Conservation (phyloP, 2,329 filamentous ascomycete species). For the Trichoderma hamatum region DNA sequence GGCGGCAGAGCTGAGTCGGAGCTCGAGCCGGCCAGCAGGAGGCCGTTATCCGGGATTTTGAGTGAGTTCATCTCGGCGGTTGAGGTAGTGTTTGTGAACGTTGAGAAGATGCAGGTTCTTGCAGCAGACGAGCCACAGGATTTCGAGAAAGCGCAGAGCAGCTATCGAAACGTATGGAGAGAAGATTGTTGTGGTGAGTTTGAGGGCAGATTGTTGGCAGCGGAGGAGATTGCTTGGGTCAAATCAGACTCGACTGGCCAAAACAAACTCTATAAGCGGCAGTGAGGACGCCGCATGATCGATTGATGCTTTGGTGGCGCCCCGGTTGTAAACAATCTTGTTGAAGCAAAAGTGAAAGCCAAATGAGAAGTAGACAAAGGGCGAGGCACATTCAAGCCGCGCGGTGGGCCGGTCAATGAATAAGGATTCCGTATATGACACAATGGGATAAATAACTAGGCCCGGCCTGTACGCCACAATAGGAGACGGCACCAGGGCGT, state of each 20-base stretch:
- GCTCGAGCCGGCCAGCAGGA: conserved; percentile 56
- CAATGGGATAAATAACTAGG: conserved; percentile 29
- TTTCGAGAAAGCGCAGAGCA: not conserved
- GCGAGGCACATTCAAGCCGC: conserved; percentile 30
- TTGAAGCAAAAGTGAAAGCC: conserved; percentile 9
- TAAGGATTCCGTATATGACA: conserved; percentile 30
- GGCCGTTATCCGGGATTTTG: conserved; percentile 59
- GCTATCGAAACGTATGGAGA: not conserved
- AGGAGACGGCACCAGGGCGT: conserved; percentile 24
- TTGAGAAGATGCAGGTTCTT: not conserved
- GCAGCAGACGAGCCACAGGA: conserved; percentile 15
- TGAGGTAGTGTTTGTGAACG: conserved; percentile 9
- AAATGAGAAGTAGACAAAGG: conserved; percentile 27
- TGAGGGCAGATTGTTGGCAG: not conserved
- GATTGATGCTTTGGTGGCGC: conserved; percentile 16
- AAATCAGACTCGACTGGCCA: conserved; percentile 23
- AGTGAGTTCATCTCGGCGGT: conserved; percentile 52
- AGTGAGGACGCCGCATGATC: conserved; percentile 29
- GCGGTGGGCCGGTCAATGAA: conserved; percentile 32
- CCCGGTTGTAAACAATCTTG: conserved; percentile 1
- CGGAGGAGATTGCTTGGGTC: conserved; percentile 12
- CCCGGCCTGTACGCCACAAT: conserved; percentile 29
- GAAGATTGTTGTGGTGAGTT: not conserved
- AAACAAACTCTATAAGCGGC: conserved; percentile 25
- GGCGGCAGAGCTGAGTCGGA: conserved; percentile 49